Evolutionary conservation across 495 filamentous ascomycete species (phyloP).

Genomic region (Aspergillus leporis): DNA sequence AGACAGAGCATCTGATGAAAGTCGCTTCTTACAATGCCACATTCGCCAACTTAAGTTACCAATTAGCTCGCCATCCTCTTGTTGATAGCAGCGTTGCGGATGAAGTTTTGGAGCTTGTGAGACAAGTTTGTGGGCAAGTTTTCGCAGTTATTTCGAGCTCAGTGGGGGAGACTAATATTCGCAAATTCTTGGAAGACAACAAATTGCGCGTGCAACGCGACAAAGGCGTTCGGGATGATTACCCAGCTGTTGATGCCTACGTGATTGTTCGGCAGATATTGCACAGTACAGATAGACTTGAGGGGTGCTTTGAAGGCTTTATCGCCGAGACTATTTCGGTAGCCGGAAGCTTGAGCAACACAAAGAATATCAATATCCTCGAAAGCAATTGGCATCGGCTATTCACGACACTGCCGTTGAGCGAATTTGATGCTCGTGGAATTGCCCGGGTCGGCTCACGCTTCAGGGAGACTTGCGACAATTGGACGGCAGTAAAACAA

Average conservation of each 20-base stretch:
- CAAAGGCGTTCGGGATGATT: constrained; percentile 62
- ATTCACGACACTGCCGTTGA: constrained; percentile 72
- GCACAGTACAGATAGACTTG: constrained; percentile 35
- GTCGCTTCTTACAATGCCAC: constrained; percentile 38
- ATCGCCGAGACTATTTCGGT: constrained; percentile 45
- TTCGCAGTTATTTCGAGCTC: constrained; percentile 40
- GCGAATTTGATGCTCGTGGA: constrained; percentile 72
- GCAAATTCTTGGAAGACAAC: constrained; percentile 62
- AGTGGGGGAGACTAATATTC: constrained; percentile 51
- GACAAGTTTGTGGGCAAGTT: constrained; percentile 30
- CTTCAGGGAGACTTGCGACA: constrained; percentile 56
- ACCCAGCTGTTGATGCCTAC: constrained; percentile 61
- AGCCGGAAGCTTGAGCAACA: constrained; percentile 10
- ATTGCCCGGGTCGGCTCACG: constrained; percentile 57
- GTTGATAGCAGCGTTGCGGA: constrained; percentile 24
- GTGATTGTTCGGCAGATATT: constrained; percentile 65
- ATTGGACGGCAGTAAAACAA: constrained; percentile 70
- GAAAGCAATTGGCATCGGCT: constrained; percentile 74
- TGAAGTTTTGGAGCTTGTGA: constrained; percentile 32
- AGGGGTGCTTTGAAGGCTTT: constrained; percentile 45
- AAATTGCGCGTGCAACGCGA: constrained; percentile 57
- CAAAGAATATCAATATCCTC: constrained; percentile 54
- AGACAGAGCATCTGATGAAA: constrained; percentile 21
- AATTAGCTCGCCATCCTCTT: constrained; percentile 41
- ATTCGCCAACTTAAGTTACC: constrained; percentile 42